Evolutionary conservation across 176 grass and related monocot genomes (phyloP).

Genomic region (Cenchrus purpureus): DNA sequence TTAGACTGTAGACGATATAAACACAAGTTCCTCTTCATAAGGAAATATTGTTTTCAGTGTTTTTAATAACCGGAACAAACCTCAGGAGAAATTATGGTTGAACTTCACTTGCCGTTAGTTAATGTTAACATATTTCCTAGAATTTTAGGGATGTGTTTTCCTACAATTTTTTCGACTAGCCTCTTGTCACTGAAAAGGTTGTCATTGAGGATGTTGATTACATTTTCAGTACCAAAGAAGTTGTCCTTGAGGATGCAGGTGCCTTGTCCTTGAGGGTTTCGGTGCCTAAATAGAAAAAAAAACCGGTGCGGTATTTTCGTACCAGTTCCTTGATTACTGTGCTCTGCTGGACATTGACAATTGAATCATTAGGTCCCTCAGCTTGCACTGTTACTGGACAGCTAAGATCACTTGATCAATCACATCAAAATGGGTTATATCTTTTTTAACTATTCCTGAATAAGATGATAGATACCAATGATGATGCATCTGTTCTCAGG

Average conservation of each 20-base stretch:
- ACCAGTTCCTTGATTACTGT: conserved; percentile 22
- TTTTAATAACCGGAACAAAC: not conserved
- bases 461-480: conserved; percentile 25
- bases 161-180: not conserved
- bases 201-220: conserved; percentile 9
- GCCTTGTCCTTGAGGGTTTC: not conserved
- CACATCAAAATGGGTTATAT: conserved; percentile 6
- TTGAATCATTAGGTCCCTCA: not conserved
- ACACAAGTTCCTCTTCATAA: not conserved
- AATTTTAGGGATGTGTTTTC: not conserved
- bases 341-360: conserved; percentile 2
- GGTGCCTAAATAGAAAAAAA: not conserved
- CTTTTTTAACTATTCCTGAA: conserved; percentile 15
- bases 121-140: not conserved
- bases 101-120: not conserved
- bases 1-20: not conserved
- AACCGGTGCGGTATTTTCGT: not conserved
- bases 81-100: not conserved
- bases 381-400: conserved; percentile 33
- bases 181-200: not conserved
- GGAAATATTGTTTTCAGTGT: not conserved
- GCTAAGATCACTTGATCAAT: conserved; percentile 29
- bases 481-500: not conserved
- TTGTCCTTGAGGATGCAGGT: not conserved
- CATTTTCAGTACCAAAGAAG: conserved; percentile 21